Conservation (phyloP, 2,329 filamentous ascomycete genomes). For the Ceratocystis papillata region DNA sequence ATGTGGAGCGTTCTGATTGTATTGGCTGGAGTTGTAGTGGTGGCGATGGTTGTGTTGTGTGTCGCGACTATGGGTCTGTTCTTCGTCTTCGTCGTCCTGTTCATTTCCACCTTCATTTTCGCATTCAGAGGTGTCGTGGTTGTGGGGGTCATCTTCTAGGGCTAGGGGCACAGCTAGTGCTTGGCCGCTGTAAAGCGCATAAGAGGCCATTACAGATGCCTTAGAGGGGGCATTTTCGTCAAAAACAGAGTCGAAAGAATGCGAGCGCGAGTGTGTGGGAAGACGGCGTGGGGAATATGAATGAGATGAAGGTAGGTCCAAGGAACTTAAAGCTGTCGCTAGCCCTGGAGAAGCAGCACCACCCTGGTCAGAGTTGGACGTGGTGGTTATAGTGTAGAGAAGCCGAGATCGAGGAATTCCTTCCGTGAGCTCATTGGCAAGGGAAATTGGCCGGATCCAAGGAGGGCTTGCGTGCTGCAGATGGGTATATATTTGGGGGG, state of each 20-base stretch:
- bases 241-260: constrained; percentile 22
- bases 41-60: constrained; percentile 7
- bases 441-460: constrained; percentile 23
- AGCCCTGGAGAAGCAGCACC: constrained; percentile 11
- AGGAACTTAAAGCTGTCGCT: constrained; percentile 19
- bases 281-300: constrained; percentile 12
- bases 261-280: constrained; percentile 20
- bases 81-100: too few relatives aligned
- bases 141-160: constrained; percentile 12
- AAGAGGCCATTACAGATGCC: constrained; percentile 24
- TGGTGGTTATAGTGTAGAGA: constrained; percentile 22
- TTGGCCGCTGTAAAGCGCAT: constrained; percentile 24
- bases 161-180: constrained; percentile 17
- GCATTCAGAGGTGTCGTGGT: constrained; percentile 13
- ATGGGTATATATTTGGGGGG: constrained; percentile 7
- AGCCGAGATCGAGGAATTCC: constrained; percentile 25
- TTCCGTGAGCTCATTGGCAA: constrained; percentile 22
- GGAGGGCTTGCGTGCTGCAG: constrained; percentile 16
- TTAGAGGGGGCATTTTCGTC: constrained; percentile 23
- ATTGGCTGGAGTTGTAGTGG: not conserved
- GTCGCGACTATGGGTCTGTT: constrained; percentile 8
- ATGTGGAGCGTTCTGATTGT: constrained; percentile 27
- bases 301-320: constrained; percentile 22
- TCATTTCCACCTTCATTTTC: constrained; percentile 9
- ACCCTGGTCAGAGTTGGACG: constrained; percentile 22